These are phyloP conservation scores for Penicillium chermesinum DNA, from an alignment of 495 filamentous ascomycete species.

Conservation along the genomic window DNA sequence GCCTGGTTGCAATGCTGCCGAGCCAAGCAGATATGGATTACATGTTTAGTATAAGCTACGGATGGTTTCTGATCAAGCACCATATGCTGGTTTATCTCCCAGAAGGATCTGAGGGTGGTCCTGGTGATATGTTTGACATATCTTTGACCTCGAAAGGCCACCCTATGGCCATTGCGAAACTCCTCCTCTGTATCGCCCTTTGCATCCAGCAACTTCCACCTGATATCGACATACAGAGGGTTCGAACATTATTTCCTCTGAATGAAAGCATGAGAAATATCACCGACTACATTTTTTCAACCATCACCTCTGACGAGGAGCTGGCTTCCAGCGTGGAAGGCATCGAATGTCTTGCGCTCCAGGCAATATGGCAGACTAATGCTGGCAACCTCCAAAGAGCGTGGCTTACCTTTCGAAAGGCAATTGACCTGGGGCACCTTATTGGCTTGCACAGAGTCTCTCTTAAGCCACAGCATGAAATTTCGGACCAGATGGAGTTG, in stretches of 20 bases:
- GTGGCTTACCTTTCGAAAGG: conserved; percentile 16
- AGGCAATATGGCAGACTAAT: conserved; percentile 16
- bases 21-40: conserved; percentile 9
- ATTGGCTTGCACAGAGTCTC: conserved; percentile 10
- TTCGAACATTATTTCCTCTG: conserved; percentile 4
- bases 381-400: conserved; percentile 14
- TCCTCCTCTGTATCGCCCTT: conserved; percentile 12
- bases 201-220: conserved; percentile 15
- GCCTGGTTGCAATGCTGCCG: conserved; percentile 6
- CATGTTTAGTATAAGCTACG: conserved; percentile 7
- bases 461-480: not conserved
- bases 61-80: conserved; percentile 12
- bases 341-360: conserved; percentile 14
- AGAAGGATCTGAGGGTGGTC: not conserved
- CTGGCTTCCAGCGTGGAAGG: conserved; percentile 10
- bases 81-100: conserved; percentile 9
- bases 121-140: not conserved
- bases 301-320: conserved; percentile 3
- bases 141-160: conserved; percentile 2
- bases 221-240: conserved; percentile 2
- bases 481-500: not conserved
- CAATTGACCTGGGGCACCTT: conserved; percentile 13
- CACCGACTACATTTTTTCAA: not conserved
- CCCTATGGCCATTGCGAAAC: conserved; percentile 8
- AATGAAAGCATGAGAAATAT: conserved; percentile 1